Base-by-base conservation (phyloP, 768 basidiomycete species). In the Termitomyces sp. region DNA sequence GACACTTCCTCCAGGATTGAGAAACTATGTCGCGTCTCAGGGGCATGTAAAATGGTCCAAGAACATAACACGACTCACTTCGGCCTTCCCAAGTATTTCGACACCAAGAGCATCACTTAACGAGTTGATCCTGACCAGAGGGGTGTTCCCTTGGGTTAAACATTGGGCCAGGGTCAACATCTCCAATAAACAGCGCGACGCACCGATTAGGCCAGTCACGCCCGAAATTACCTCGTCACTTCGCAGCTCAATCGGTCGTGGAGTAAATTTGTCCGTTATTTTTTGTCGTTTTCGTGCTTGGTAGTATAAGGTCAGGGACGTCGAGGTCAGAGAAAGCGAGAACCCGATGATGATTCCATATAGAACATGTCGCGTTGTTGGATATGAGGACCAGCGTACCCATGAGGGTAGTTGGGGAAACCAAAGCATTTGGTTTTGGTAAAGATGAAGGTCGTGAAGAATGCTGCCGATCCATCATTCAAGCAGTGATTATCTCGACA, bases 1-100 rank as follows among this genome's bases (percentile, higher is more conserved):
- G 49, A 98, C 90, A 53, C 95, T 98, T 40, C 97, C 97, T 25
- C 96, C 96, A 1, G 97, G 96, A 71, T 99, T 99, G 58, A 98
- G 69, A 68, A 88, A 99, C 93, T 98, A 45, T 8, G 37, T 10
- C 48, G 34, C 21, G 31, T 54, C 27, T 49, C 38, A 53, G 54
- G 31, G 37, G 50, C 40, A 25, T 29, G n/a, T 2, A 43, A n/a
- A 35, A 44, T 19, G 34, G 27, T 42, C 17, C 29, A 48, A 41
- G 6, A 35, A 27, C 25, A 19, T n/a, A 51, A 8, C 29, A 57
- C 9, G 27, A 56, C 75, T 46, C 56, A 92, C 95, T 80, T 98
- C 95, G 11, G 93, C 93, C 73, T 98, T 98, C 12, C 92, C 95
- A 10, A 98, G 77, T 63, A 99, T 95, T 66, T 98, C 95, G 6